Conservation (phyloP, 495 filamentous ascomycete genomes). For the Xanthoparmelia taractica region DNA sequence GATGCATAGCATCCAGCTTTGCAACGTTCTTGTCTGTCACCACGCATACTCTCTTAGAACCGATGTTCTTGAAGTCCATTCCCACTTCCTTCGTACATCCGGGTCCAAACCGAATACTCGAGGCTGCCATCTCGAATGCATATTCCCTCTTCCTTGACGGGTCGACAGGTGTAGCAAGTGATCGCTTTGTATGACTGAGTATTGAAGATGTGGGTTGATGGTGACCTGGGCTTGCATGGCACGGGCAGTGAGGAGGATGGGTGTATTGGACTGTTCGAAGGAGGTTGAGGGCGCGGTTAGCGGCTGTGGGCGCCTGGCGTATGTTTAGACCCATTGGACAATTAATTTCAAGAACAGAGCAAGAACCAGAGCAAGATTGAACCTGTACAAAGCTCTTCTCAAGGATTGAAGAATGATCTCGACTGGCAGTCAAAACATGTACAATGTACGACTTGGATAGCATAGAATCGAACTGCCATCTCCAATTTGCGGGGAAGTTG, state of each 20-base stretch:
- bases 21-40: constrained; percentile 79
- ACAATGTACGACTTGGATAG: too few relatives aligned
- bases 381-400: neutral
- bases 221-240: constrained; percentile 76
- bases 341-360: neutral
- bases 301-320: constrained; percentile 58
- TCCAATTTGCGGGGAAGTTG: neutral
- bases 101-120: constrained; percentile 85
- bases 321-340: constrained; percentile 30
- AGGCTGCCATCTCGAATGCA: constrained; percentile 95
- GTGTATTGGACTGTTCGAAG: constrained; percentile 84
- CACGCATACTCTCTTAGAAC: constrained; percentile 74
- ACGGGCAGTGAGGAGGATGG: constrained; percentile 84
- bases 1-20: constrained; percentile 75
- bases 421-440: neutral
- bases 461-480: too few relatives aligned
- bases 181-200: constrained; percentile 49
- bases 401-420: neutral
- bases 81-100: constrained; percentile 96
- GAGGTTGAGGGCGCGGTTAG: constrained; percentile 68
- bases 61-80: constrained; percentile 95
- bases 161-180: constrained; percentile 68
- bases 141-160: constrained; percentile 77
- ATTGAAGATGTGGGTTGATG: constrained; percentile 46
- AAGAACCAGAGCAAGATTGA: too few relatives aligned